Percentiles rank a stretch among this genome's conserved stretches.
phyloP scores from a whole-genome alignment of 2,329 filamentous ascomycete genomes.

The Aphanocladium album region DNA sequence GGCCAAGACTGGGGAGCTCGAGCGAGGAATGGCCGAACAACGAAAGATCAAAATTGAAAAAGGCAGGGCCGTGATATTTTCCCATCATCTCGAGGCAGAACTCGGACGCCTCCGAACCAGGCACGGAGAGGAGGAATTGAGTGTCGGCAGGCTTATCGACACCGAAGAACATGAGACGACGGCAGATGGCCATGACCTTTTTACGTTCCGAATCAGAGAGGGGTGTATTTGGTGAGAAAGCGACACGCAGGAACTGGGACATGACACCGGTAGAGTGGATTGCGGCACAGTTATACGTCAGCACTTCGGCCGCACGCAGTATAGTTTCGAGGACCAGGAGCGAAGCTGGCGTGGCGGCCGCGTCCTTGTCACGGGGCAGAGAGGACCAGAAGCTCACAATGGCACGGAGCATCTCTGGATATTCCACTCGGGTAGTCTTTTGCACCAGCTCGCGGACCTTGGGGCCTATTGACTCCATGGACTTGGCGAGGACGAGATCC shows the following conservation, averaged over 20 bases:
- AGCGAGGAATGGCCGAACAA: constrained; percentile 83
- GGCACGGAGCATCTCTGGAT: constrained; percentile 58
- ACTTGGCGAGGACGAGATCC: constrained; percentile 33
- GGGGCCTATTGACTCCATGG: constrained; percentile 32
- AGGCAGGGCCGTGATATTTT: constrained; percentile 70
- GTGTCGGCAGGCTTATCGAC: constrained; percentile 78
- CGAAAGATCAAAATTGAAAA: constrained; percentile 91
- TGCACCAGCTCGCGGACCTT: constrained; percentile 45
- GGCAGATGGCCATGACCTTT: constrained; percentile 62
- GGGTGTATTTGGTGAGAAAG: constrained; percentile 48
- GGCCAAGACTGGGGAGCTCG: constrained; percentile 80
- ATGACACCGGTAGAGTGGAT: constrained; percentile 69
- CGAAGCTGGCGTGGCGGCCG: constrained; percentile 47
- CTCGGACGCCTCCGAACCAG: constrained; percentile 52
- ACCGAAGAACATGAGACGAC: constrained; percentile 66
- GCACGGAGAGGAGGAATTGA: constrained; percentile 60
- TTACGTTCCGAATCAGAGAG: constrained; percentile 52
- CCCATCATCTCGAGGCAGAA: constrained; percentile 71
- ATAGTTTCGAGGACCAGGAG: constrained; percentile 63
- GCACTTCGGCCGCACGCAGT: constrained; percentile 51
- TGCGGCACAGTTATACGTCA: constrained; percentile 63
- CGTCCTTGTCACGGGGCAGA: constrained; percentile 44
- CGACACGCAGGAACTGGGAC: constrained; percentile 58
- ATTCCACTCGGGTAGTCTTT: constrained; percentile 48
- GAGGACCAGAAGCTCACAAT: constrained; percentile 61